Base-by-base conservation (phyloP, 2,329 filamentous ascomycete species). In the Trichoderma atroviride region DNA sequence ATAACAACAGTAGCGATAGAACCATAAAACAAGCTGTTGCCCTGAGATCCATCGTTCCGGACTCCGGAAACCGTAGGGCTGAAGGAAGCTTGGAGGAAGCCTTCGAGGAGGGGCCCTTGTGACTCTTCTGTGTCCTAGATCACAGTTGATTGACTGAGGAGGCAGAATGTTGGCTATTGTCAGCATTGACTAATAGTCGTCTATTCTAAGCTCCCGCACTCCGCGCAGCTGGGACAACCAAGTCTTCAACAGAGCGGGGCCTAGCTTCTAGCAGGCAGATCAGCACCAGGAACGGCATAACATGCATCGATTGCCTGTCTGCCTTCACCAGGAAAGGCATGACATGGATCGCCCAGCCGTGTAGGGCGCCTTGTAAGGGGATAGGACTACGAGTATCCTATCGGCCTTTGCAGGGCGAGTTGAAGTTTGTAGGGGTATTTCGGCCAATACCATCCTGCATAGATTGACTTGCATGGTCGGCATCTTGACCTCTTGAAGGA, bases 41-140 rank as follows among this genome's bases (percentile, higher is more conserved):
- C 13, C 13, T 29, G n/a, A 56, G 52, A 31, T 65, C 62, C 52
- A 57, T 57, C 52, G 27, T 24, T 22, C 62, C 52, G 52, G 9
- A 24, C 27, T 57, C 62, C 27, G 62, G 52, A 27, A 9, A 14
- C n/a, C 52, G n/a, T 65, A 65, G 52, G 62, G 62, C 62, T 65
- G 62, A 64, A 55, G 13, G 22, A 52, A 37, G 59, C 37, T 52
- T 65, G 62, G 55, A 55, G 13, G 16, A 52, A 37, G 59, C 37
- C 50, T 52, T 14, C 33, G 5, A 29, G 19, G 35, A 37, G 35
- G 37, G 31, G 35, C 19, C 19, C 14, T 14, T 65, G 62, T 24
- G 62, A 43, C 61, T 57, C 62, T 57, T 31, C n/a, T 31, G 24
- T 55, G 37, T 40, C 16, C 13, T 24, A 16, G 24, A 40, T 9